A percentile compares a stretch with the other conserved stretches of the same genome.
These are phyloP conservation scores for Melanomma pulvis-pyrius DNA, from an alignment of 495 filamentous ascomycete species.

Conservation along the genomic window DNA sequence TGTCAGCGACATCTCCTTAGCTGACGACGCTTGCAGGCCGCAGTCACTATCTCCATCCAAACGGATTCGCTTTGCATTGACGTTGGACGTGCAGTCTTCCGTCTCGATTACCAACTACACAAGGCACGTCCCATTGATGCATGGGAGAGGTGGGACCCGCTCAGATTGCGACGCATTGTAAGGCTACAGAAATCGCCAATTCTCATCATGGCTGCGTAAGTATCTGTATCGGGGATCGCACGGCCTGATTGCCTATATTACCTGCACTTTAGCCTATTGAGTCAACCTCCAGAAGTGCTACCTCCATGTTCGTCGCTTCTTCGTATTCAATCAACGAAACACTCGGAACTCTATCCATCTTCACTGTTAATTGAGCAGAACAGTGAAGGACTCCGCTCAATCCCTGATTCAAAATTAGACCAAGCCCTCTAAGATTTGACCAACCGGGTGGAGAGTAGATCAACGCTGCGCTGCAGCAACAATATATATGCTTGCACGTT, in stretches of 20 bases:
- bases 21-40: background rate
- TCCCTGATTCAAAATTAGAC: background rate
- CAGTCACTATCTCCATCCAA: background rate
- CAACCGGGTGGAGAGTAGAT: background rate
- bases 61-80: no score
- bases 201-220: background rate
- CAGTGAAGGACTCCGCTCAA: background rate
- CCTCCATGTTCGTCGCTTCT: background rate
- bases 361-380: background rate
- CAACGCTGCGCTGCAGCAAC: background rate
- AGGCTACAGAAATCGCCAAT: background rate
- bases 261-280: background rate
- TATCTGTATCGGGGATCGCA: background rate
- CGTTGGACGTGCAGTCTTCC: no score
- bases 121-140: no score
- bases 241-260: background rate
- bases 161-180: no score
- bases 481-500: background rate
- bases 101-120: background rate
- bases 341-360: no score
- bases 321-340: background rate
- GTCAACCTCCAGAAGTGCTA: background rate
- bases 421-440: background rate
- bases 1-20: background rate
- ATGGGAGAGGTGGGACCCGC: no score